Percentiles rank a stretch among this genome's conserved stretches.
Evolutionary conservation across 306 rosid species (phyloP).

Genomic region (Astragalus membranaceus): DNA sequence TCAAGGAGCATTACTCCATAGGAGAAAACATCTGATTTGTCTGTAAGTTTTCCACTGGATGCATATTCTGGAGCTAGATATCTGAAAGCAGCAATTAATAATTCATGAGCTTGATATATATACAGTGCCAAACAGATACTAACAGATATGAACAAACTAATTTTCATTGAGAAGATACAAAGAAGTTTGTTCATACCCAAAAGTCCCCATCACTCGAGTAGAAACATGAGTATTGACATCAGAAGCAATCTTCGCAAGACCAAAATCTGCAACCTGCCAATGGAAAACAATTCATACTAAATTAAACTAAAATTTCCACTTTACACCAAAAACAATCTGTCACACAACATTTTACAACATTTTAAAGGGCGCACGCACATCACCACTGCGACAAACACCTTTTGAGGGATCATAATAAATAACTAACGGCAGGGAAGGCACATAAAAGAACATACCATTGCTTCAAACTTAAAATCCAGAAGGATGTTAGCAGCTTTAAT

Average conservation of each 20-base stretch:
- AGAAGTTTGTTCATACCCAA: conserved; percentile 60
- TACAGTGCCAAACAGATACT: not conserved
- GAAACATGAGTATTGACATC: conserved; percentile 90
- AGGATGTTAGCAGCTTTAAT: conserved; percentile 88
- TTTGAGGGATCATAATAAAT: not conserved
- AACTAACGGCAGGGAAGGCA: not conserved
- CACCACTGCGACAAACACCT: not conserved
- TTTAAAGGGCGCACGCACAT: not conserved
- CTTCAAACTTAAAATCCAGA: conserved; percentile 86
- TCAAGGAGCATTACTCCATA: conserved; percentile 92
- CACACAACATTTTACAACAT: not conserved
- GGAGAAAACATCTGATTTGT: conserved; percentile 95
- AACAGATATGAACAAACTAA: not conserved
- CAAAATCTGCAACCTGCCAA: conserved; percentile 91
- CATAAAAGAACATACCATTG: conserved; percentile 48
- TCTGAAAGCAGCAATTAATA: conserved; percentile 36
- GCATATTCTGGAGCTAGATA: conserved; percentile 99
- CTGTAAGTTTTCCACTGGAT: conserved; percentile 89
- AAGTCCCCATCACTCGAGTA: conserved; percentile 98
- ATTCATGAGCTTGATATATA: conserved; percentile 2
- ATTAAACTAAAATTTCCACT: not conserved
- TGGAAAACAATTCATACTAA: not conserved
- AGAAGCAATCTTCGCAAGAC: conserved; percentile 82
- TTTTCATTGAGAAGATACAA: not conserved
- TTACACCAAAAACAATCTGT: not conserved